Evolutionary conservation across 2,329 filamentous ascomycete species (phyloP), one percentile per base, ranked within the genome.

Genomic region (Ascomycota sp.): DNA sequence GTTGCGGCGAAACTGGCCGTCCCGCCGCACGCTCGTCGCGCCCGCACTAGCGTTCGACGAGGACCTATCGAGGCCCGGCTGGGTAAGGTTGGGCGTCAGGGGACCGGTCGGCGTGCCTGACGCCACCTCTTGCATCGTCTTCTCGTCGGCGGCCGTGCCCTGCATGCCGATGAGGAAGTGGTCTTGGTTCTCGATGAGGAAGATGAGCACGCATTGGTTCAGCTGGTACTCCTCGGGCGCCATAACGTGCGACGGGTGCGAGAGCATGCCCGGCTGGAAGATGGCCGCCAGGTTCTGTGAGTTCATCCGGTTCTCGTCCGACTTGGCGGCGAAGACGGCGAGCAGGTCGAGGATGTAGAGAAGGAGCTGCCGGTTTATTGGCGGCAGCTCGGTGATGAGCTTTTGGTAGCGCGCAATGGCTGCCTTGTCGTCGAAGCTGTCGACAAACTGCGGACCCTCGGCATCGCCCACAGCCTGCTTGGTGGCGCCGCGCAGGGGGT

Each of bases 101-200:
- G 50, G 44, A 8, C 35, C 39, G 44, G 52, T 41, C 50, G 63
- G 66, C 3, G 76, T 76, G 33, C 78, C 80, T 44, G 85, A 74
- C 38, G 72, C 62, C 26, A 75, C 65, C 41, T 69, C 65, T 41
- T 67, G 59, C 40, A 66, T 65, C 1, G 69, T 75, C 46, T 66
- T 74, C 46, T 91, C 81, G 46, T 94, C 85, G n/a, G 85, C 80
- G n/a, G 73, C 85, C n/a, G 85, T 94, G 27, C 89, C 89, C 47
- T 83, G 81, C 89, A 98, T 98, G 32, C 89, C 89, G 38, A 98
- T 91, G 39, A 98, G 60, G 61, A 98, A 98, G 52, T 93, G 81
- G 45, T 98, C 89, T 50, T 98, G 89, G 44, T 98, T 93, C 47
- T 95, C 85, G 40, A 98, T 98, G 41, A 98, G 58, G 52, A 98